These are phyloP conservation scores for Cercospora canescens DNA, from an alignment of 2,329 filamentous ascomycete species.

Conservation along the genomic window DNA sequence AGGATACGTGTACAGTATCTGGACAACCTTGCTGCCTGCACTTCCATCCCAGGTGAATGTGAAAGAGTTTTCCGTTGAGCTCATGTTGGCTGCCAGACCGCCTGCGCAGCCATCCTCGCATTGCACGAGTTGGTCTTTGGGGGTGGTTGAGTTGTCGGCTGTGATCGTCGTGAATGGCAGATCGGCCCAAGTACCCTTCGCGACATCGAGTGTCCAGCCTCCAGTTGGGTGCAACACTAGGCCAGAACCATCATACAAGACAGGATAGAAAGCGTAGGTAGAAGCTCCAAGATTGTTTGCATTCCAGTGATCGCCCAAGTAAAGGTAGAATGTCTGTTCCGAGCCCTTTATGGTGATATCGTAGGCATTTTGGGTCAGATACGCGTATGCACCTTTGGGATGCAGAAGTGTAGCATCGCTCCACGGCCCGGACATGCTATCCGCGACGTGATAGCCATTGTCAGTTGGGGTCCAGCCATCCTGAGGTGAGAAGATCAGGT, in stretches of 20 bases:
- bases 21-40: slow-evolving; percentile 24
- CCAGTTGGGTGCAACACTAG: slow-evolving; percentile 26
- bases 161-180: slow-evolving; percentile 24
- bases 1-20: slow-evolving; percentile 28
- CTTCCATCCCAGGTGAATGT: slow-evolving; percentile 25
- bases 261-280: slow-evolving; percentile 30
- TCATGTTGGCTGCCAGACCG: slow-evolving; percentile 27
- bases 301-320: slow-evolving; percentile 69
- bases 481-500: slow-evolving; percentile 60
- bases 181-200: slow-evolving; percentile 26
- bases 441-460: slow-evolving; percentile 63
- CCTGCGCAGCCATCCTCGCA: slow-evolving; percentile 24
- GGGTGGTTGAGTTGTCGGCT: slow-evolving; percentile 24
- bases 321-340: slow-evolving; percentile 47
- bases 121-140: slow-evolving; percentile 13
- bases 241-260: slow-evolving; percentile 22
- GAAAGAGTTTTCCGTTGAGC: slow-evolving; percentile 17
- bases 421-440: slow-evolving; percentile 61
- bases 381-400: slow-evolving; percentile 58
- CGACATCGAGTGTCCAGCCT: slow-evolving; percentile 30
- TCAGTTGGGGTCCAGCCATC: slow-evolving; percentile 57
- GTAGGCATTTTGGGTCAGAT: slow-evolving; percentile 61
- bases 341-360: slow-evolving; percentile 51
- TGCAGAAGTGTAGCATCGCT: slow-evolving; percentile 61
- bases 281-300: slow-evolving; percentile 52